A percentile compares a stretch with the other conserved stretches of the same genome.
These are phyloP conservation scores for Scheffersomyces cryptocercus DNA, from an alignment of 1,139 yeast genomes.

Conservation along the genomic window DNA sequence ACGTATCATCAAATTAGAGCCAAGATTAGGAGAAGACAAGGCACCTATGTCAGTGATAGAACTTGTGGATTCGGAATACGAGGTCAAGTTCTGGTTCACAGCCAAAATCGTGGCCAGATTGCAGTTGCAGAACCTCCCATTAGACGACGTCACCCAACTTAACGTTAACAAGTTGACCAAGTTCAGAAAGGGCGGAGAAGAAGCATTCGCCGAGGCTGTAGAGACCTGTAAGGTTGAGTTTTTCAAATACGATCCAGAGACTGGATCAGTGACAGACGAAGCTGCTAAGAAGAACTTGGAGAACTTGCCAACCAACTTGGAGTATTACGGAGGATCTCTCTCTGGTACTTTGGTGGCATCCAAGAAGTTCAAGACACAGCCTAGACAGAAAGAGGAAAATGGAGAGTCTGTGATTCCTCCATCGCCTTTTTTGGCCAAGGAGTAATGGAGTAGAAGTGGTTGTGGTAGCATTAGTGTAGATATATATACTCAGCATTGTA, in stretches of 20 bases:
- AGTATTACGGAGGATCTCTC: slow-evolving; percentile 26
- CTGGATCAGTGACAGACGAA: slow-evolving; percentile 25
- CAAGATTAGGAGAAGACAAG: slow-evolving; percentile 80
- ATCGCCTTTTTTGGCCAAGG: slow-evolving; percentile 35
- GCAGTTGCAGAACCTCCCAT: slow-evolving; percentile 61
- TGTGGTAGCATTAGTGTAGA: no score
- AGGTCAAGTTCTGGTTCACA: slow-evolving; percentile 72
- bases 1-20: slow-evolving; percentile 79
- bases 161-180: slow-evolving; percentile 56
- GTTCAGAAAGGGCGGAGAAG: slow-evolving; percentile 51
- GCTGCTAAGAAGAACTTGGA: slow-evolving; percentile 29
- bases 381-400: slow-evolving; percentile 24
- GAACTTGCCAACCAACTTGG: slow-evolving; percentile 34
- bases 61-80: slow-evolving; percentile 74
- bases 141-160: slow-evolving; percentile 59
- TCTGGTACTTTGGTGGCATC: slow-evolving; percentile 29
- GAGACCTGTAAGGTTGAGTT: slow-evolving; percentile 56
- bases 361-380: slow-evolving; percentile 37
- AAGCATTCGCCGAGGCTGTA: slow-evolving; percentile 60
- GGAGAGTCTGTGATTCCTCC: slow-evolving; percentile 26
- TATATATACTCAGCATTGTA: neutral
- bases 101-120: slow-evolving; percentile 83
- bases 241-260: slow-evolving; percentile 20
- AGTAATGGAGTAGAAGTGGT: slow-evolving; percentile 2
- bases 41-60: slow-evolving; percentile 92